Evolutionary conservation across 371 early-diverging fungal genomes (phyloP).

Genomic region (Blakeslea trispora): DNA sequence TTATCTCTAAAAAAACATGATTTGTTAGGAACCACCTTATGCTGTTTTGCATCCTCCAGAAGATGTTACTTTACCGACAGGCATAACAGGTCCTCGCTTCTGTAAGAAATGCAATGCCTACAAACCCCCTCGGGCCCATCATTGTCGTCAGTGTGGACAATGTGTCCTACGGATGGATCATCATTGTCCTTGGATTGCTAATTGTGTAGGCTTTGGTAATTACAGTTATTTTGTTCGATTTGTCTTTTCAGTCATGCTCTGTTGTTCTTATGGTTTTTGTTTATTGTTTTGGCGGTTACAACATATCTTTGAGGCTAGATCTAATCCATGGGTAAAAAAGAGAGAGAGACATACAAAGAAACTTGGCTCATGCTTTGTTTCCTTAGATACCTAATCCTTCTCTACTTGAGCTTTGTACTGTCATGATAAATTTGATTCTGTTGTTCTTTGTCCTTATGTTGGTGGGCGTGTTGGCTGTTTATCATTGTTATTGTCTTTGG

Average conservation of each 20-base stretch:
- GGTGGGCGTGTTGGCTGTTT: conserved; percentile 78
- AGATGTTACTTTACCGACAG: conserved; percentile 4
- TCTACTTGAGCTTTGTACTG: conserved; percentile 28
- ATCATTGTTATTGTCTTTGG: conserved; percentile 74
- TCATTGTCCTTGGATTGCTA: conserved; percentile 97
- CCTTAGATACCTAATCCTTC: neutral
- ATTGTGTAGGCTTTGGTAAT: conserved; percentile 90
- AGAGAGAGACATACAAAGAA: too few relatives aligned
- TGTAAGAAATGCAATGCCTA: conserved; percentile 68
- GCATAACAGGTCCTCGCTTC: conserved; percentile 50
- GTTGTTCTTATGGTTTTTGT: conserved; percentile 53
- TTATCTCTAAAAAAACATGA: neutral
- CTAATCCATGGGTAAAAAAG: conserved; percentile 19
- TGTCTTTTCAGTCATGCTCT: conserved; percentile 64
- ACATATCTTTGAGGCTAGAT: conserved; percentile 32
- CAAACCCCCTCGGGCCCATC: conserved; percentile 81
- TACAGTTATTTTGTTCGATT: conserved; percentile 86
- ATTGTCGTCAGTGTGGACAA: conserved; percentile 71
- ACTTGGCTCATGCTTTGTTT: too few relatives aligned
- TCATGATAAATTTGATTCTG: conserved; percentile 67
- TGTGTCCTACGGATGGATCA: conserved; percentile 88
- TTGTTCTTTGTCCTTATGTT: conserved; percentile 64
- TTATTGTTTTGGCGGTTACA: conserved; percentile 47
- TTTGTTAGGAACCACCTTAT: conserved; percentile 24
- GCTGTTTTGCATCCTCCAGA: conserved; percentile 7